Evolutionary conservation across 495 filamentous ascomycete genomes (phyloP), one percentile per base, ranked within the genome.

Genomic region (Aspergillus kassunensis): DNA sequence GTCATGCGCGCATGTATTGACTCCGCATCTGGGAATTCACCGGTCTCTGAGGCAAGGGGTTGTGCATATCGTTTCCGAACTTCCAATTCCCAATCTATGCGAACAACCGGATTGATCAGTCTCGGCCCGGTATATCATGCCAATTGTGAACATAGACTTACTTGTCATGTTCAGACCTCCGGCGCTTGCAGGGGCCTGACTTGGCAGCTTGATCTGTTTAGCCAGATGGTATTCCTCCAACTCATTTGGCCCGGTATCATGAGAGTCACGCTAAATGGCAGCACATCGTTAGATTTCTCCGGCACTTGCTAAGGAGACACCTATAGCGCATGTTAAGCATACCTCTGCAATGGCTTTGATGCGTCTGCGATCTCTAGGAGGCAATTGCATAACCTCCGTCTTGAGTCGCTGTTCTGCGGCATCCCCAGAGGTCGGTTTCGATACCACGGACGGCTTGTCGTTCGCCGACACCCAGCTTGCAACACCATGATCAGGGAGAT

Each of bases 391-490:
- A 40, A 96, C 85, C 70, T 97, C 91, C 45, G 81, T 86, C 78
- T 96, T 97, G 55, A 97, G 65, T 60, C 88, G 78, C 62, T 92
- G 86, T 69, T 97, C 93, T 30, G 87, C 84, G n/a, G 88, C 84
- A 79, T 97, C 93, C 35, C 89, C 89, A 8, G 84, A 84, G 29
- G 88, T 82, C 23, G 87, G 88, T 67, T 93, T 92, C 44, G 81
- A 83, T 40, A 85, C 81, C 49, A 83, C 72, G 20, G 81, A 82
- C n/a, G 91, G 91, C 72, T 97, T 97, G 72, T 97, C 92, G 61
- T 93, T 96, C 19, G 89, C 89, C 57, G 88, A 90, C 48, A 98
- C 93, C 91, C 91, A 98, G 58, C 81, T 88, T 53, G 93, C 95
- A 58, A 95, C 87, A 56, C 90, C 91, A 68, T 87, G 84, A 63